Base-by-base conservation (phyloP, 139 green algal genomes). In the Mesotaenium endlicherianum region DNA sequence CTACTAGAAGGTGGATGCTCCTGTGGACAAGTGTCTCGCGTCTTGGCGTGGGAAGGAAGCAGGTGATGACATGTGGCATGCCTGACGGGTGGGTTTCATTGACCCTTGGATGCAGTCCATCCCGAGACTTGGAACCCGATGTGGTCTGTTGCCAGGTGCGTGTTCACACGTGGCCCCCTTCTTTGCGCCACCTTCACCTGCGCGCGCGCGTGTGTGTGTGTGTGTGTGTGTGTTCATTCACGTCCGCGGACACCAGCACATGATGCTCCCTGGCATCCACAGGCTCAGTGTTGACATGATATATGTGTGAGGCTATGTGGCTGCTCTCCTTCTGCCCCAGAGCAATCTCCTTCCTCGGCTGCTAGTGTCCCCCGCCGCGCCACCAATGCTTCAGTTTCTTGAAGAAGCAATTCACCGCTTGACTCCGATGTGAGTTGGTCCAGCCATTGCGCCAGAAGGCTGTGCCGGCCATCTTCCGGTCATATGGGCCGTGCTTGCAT, bases 41-140 rank as follows among this genome's bases (percentile, higher is more conserved):
- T n/a, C n/a, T n/a, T n/a, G n/a, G n/a, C n/a, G n/a, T n/a, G n/a
- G n/a, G n/a, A n/a, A n/a, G n/a, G n/a, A n/a, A n/a, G n/a, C n/a
- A n/a, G n/a, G n/a, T n/a, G n/a, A n/a, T n/a, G n/a, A n/a, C n/a
- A n/a, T n/a, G n/a, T n/a, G n/a, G n/a, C n/a, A n/a, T n/a, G n/a
- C n/a, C n/a, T n/a, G n/a, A n/a, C n/a, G n/a, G n/a, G n/a, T n/a
- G n/a, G n/a, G n/a, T n/a, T n/a, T n/a, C n/a, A n/a, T n/a, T n/a
- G n/a, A n/a, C n/a, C n/a, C n/a, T n/a, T n/a, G n/a, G n/a, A n/a
- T n/a, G n/a, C 80, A 86, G 80, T 85, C 72, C 80, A 86, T 39
- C 80, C 80, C 40, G 80, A 86, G 69, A 75, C 70, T 26, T 86
- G 80, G 80, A 86, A 86, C 45, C 80, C 80, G 30, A 86, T 86